Base-by-base conservation (phyloP, 805 yeast genomes). In the Ogataea corticis region DNA sequence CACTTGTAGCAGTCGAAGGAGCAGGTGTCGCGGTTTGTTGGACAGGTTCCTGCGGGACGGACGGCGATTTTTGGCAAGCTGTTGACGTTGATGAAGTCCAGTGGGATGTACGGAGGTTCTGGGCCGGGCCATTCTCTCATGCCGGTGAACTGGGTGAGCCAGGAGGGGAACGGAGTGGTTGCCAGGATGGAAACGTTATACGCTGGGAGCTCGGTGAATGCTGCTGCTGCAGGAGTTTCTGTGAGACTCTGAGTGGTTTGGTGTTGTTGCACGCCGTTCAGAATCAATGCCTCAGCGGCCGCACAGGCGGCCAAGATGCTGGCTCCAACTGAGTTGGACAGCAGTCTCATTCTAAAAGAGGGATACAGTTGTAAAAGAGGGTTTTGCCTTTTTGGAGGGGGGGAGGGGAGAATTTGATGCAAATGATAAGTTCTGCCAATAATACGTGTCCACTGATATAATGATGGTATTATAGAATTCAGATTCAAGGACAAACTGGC, bases 1-100 rank as follows among this genome's bases (percentile, higher is more conserved):
- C 97, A 91, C 51, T 83, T 79, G 62, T 74, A 77, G 62, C 97
- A 91, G 63, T 90, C 97, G 67, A 87, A 91, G 0, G 96, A 85
- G 58, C 97, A 91, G 25, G 75, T 70, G 14, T 66, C 68, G 44
- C 80, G 71, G 13, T 70, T 75, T 1, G 55, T 51, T 2, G 75
- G 72, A 62, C 97, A 90, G 12, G 65, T 63, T 2, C 89, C 90
- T 45, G 77, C 80, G 7, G 61, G 53, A 55, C 85, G 81, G 1
- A 65, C 61, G 17, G 75, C 69, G 46, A 70, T 65, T 6, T 65
- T 56, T 3, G 88, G 87, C 18, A 87, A 70, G 21, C 60, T 57
- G 5, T 57, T 50, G 37, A 87, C 66, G 57, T 86, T 77, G 49
- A 88, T 79, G 54, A 83, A 85, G 54, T 82, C 86, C 49, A 87